Base-by-base conservation (phyloP, 768 basidiomycete species). In the Omphalotus guepiniiformis region DNA sequence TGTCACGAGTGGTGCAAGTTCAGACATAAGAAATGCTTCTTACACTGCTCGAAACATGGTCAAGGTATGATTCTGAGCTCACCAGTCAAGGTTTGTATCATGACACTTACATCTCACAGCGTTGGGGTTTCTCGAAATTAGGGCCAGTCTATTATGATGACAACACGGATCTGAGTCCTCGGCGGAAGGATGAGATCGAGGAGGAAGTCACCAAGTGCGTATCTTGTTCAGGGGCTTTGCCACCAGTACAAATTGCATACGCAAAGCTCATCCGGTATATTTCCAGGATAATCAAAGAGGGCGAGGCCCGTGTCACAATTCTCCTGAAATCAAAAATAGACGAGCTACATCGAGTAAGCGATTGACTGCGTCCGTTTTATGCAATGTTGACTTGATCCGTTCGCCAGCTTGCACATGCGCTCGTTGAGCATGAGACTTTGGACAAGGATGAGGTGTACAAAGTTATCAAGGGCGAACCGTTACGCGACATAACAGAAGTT, bases 381-480 rank as follows among this genome's bases (percentile, higher is more conserved):
- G 23, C 37, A 22, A 30, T 51, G 36, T 45, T 49, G 39, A 49
- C 29, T 9, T 37, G 21, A 36, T 35, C 47, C 28, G 36, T 27
- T 52, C 48, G n/a, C n/a, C 53, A 93, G 92, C 80, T 98, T 32
- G 94, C 95, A 2, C 78, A 79, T 46, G 95, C 95, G 8, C 70
- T 99, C 49, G 86, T 99, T 11, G 93, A 97, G 63, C 87, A 95
- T 66, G 95, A 99, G 71, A 97, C 95, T 16, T 71, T 99, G 53
- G 83, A 85, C 55, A 72, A 79, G 32, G 85, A 89, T 8, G 93
- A 99, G 65, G 94, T 97, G 15, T 72, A 76, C 58, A 84, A 79
- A 66, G 92, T 94, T 21, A 78, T 97, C 61, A 82, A 74, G 49
- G 93, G 93, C 30, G 83, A 95, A 63, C 73, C 77, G 43, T 87